A percentile compares a stretch with the other conserved stretches of the same genome.
Conservation (phyloP, 1,284 basidiomycete genomes). For the Cryptococcus hybrid region DNA sequence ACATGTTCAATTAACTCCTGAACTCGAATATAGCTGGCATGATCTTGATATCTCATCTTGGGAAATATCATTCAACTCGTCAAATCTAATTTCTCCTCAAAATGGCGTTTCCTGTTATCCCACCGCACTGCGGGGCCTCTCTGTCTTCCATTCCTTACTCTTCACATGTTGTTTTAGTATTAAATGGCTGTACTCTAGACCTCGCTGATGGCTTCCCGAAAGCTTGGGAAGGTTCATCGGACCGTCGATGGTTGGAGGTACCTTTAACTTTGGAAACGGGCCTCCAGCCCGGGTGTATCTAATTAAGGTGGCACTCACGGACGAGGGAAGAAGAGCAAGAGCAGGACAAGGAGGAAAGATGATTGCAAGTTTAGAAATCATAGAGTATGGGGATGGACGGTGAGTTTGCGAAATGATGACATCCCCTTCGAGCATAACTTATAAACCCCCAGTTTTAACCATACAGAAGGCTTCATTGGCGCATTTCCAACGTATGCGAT, state of each 20-base stretch:
- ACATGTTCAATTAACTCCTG: neutral
- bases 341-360: slow-evolving; percentile 58
- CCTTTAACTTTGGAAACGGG: slow-evolving; percentile 8
- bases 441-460: slow-evolving; percentile 58
- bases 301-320: slow-evolving; percentile 60
- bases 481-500: slow-evolving; percentile 66
- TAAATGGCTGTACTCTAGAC: slow-evolving; percentile 57
- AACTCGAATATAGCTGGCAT: slow-evolving; percentile 49
- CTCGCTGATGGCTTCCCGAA: slow-evolving; percentile 21
- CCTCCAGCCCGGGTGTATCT: slow-evolving; percentile 53
- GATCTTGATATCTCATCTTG: slow-evolving; percentile 60
- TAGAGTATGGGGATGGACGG: slow-evolving; percentile 72
- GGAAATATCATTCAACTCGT: slow-evolving; percentile 62
- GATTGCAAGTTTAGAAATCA: slow-evolving; percentile 69
- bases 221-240: slow-evolving; percentile 35
- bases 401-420: slow-evolving; percentile 42
- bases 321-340: slow-evolving; percentile 54
- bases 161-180: slow-evolving; percentile 58
- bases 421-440: neutral
- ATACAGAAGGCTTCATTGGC: slow-evolving; percentile 61
- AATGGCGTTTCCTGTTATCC: slow-evolving; percentile 51
- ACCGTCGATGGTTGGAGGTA: slow-evolving; percentile 47
- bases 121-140: slow-evolving; percentile 64
- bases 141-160: slow-evolving; percentile 67
- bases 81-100: slow-evolving; percentile 23